A percentile compares a stretch with the other conserved stretches of the same genome.
Evolutionary conservation across 768 basidiomycete species (phyloP).

Genomic region (Cystofilobasidium ferigula): DNA sequence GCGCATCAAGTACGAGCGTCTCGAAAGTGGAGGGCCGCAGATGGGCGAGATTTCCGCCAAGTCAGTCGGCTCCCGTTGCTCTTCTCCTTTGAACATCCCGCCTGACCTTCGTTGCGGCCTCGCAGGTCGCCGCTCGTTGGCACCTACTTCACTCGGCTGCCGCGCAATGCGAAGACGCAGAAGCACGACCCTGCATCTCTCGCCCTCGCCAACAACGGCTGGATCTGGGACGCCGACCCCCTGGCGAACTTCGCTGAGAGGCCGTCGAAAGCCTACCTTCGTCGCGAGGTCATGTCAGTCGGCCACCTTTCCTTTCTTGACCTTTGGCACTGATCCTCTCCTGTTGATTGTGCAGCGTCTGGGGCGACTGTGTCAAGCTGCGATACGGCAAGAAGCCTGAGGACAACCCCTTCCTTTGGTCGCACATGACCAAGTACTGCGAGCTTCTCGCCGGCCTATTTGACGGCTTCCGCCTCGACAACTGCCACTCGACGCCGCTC

Average conservation of each 20-base stretch:
- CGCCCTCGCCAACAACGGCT: slow-evolving; percentile 92
- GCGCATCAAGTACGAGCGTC: slow-evolving; percentile 63
- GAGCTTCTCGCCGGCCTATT: slow-evolving; percentile 66
- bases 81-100: not conserved
- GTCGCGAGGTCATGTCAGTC: slow-evolving; percentile 70
- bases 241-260: slow-evolving; percentile 84
- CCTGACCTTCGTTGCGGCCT: not conserved
- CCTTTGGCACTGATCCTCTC: not conserved
- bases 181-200: slow-evolving; percentile 49
- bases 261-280: slow-evolving; percentile 86
- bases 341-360: slow-evolving; percentile 43
- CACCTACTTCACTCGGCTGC: slow-evolving; percentile 78
- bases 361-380: slow-evolving; percentile 97
- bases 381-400: slow-evolving; percentile 72
- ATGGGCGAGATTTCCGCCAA: slow-evolving; percentile 62
- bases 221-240: slow-evolving; percentile 97
- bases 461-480: slow-evolving; percentile 95
- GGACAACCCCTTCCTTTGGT: slow-evolving; percentile 90
- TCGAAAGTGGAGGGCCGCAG: slow-evolving; percentile 74
- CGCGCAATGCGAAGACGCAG: slow-evolving; percentile 40
- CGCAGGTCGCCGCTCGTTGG: slow-evolving; percentile 73
- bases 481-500: slow-evolving; percentile 93
- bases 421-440: slow-evolving; percentile 77
- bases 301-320: not conserved
- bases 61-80: slow-evolving; percentile 41